These are phyloP conservation scores for Phytophthora boehmeriae DNA, from an alignment of 352 stramenopile genomes.

Conservation along the genomic window DNA sequence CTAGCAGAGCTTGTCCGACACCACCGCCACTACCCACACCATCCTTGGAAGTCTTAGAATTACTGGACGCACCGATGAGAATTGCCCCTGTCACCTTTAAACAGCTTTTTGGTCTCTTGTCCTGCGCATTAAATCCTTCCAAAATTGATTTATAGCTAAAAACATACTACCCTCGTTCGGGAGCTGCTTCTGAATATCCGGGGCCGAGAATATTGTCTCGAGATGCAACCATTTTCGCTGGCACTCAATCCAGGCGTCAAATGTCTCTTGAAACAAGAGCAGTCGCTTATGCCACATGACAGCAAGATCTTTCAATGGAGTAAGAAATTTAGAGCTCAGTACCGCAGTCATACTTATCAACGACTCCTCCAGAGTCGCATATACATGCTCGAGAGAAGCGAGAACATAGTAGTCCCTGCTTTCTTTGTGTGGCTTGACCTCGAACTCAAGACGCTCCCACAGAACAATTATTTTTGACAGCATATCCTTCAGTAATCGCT, in stretches of 20 bases:
- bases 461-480: constrained; percentile 86
- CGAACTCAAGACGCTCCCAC: constrained; percentile 88
- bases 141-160: constrained; percentile 72
- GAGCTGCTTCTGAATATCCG: constrained; percentile 85
- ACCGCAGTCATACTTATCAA: constrained; percentile 91
- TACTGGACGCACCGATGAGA: constrained; percentile 31
- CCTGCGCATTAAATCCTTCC: constrained; percentile 79
- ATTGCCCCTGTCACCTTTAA: constrained; percentile 66
- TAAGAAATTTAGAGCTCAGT: constrained; percentile 89
- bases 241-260: constrained; percentile 81
- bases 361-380: constrained; percentile 88
- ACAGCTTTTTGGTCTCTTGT: constrained; percentile 65
- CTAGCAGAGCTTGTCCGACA: constrained; percentile 54
- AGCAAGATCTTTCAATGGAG: constrained; percentile 76
- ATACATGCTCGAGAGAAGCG: constrained; percentile 75
- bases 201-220: constrained; percentile 81
- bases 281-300: constrained; percentile 72
- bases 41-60: constrained; percentile 24
- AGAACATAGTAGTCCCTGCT: constrained; percentile 90
- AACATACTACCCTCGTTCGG: constrained; percentile 71
- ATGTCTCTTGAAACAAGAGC: constrained; percentile 80
- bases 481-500: constrained; percentile 87
- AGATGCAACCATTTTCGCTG: constrained; percentile 86
- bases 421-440: constrained; percentile 92
- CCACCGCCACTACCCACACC: constrained; percentile 9